Conservation (phyloP, 2,329 filamentous ascomycete species). For the Xylariomycetidae sp. region DNA sequence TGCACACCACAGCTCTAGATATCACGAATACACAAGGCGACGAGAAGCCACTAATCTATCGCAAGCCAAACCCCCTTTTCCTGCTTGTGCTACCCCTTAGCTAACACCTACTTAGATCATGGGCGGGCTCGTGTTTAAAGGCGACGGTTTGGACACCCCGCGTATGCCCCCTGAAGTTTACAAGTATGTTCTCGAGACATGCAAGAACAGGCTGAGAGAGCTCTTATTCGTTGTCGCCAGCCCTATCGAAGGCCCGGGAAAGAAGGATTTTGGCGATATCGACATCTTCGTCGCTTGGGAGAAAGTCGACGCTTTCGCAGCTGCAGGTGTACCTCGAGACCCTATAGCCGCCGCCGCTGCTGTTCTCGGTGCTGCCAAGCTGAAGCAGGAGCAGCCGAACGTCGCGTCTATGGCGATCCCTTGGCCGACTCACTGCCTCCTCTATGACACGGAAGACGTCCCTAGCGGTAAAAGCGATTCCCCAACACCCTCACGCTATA, state of each 20-base stretch:
- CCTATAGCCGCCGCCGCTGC: slow-evolving; percentile 27
- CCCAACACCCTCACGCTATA: slow-evolving; percentile 30
- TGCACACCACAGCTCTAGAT: too few relatives aligned
- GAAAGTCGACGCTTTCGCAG: slow-evolving; percentile 7
- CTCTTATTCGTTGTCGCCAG: slow-evolving; percentile 53
- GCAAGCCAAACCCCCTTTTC: too few relatives aligned
- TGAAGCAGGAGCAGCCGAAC: slow-evolving; percentile 22
- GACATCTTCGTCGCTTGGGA: slow-evolving; percentile 58
- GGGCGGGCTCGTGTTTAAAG: too few relatives aligned
- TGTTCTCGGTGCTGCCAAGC: slow-evolving; percentile 41
- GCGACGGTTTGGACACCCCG: slow-evolving; percentile 54
- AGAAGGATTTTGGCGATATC: slow-evolving; percentile 66
- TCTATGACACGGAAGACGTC: background rate
- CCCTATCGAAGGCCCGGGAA: slow-evolving; percentile 66
- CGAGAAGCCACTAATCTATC: too few relatives aligned
- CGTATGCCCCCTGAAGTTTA: slow-evolving; percentile 62
- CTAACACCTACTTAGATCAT: too few relatives aligned
- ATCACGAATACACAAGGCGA: too few relatives aligned
- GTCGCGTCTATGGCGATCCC: slow-evolving; percentile 48
- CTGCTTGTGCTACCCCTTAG: too few relatives aligned
- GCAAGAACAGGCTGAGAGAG: slow-evolving; percentile 39
- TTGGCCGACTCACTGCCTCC: slow-evolving; percentile 36
- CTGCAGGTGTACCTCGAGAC: slow-evolving; percentile 1
- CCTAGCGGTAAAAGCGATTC: slow-evolving; percentile 8
- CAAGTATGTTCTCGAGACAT: slow-evolving; percentile 39